phyloP scores from a whole-genome alignment of 2,329 filamentous ascomycete genomes.

The Alternaria burnsii region DNA sequence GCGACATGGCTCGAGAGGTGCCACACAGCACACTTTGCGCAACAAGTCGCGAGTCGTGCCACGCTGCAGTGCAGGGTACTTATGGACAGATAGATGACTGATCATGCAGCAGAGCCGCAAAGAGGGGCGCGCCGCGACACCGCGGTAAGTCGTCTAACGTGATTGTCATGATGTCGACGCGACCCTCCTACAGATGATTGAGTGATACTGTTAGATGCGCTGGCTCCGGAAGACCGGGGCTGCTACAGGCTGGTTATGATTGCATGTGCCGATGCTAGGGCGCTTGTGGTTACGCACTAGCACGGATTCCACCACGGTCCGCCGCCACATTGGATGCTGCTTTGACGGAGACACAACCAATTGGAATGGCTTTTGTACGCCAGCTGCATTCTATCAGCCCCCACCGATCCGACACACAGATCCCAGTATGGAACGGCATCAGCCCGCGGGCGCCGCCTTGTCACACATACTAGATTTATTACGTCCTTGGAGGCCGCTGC shows the following conservation, averaged over 20 bases:
- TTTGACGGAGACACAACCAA: too few relatives aligned
- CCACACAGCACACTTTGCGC: background rate
- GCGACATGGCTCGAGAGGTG: background rate
- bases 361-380: too few relatives aligned
- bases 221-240: background rate
- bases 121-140: too few relatives aligned
- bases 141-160: background rate
- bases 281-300: background rate
- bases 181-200: constrained; percentile 5
- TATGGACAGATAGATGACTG: background rate
- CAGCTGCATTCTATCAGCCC: too few relatives aligned
- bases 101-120: background rate
- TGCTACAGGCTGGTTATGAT: constrained; percentile 4
- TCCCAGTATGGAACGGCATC: too few relatives aligned
- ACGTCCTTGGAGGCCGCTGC: too few relatives aligned
- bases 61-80: background rate
- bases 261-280: too few relatives aligned
- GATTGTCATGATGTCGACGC: constrained; percentile 2
- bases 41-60: background rate
- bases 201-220: background rate
- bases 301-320: too few relatives aligned
- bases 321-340: too few relatives aligned
- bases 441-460: too few relatives aligned
- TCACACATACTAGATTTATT: too few relatives aligned
- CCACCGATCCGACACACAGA: too few relatives aligned